Percentiles rank a stretch among this genome's conserved stretches.
Conservation (phyloP, 371 early-diverging fungal genomes). For the Capillidium rhysosporum region DNA sequence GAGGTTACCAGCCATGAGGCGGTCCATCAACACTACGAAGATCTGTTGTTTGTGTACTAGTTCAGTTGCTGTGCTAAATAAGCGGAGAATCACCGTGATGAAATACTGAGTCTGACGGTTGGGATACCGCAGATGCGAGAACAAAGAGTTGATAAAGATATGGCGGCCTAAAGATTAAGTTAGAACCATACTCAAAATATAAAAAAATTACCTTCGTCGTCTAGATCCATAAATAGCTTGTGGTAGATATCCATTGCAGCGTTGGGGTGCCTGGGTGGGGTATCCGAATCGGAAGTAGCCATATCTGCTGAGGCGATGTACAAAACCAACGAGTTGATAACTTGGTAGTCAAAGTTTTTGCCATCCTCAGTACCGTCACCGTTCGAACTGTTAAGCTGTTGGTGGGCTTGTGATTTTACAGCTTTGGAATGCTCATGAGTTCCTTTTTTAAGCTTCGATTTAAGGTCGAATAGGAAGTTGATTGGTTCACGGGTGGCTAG, state of each 20-base stretch:
- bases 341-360: background rate
- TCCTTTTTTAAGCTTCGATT: conserved; percentile 15
- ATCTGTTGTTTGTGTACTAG: conserved; percentile 86
- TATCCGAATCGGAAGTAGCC: conserved; percentile 3
- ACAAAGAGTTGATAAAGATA: conserved; percentile 72
- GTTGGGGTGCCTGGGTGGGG: conserved; percentile 27
- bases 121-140: conserved; percentile 93
- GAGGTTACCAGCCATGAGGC: conserved; percentile 87
- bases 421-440: background rate
- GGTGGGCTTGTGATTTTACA: background rate
- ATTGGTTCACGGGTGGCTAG: conserved; percentile 36
- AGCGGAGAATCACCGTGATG: conserved; percentile 59
- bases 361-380: background rate
- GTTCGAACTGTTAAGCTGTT: conserved; percentile 9
- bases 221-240: conserved; percentile 49
- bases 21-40: conserved; percentile 87
- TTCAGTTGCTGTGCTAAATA: conserved; percentile 65
- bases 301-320: background rate
- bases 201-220: conserved; percentile 45
- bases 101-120: conserved; percentile 93
- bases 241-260: conserved; percentile 70
- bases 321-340: background rate
- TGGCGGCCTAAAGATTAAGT: conserved; percentile 41
- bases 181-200: background rate
- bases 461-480: conserved; percentile 35